Percentiles rank a stretch among this genome's conserved stretches.
Conservation (phyloP, 306 rosid genomes). For the Amphicarpaea edgeworthii region DNA sequence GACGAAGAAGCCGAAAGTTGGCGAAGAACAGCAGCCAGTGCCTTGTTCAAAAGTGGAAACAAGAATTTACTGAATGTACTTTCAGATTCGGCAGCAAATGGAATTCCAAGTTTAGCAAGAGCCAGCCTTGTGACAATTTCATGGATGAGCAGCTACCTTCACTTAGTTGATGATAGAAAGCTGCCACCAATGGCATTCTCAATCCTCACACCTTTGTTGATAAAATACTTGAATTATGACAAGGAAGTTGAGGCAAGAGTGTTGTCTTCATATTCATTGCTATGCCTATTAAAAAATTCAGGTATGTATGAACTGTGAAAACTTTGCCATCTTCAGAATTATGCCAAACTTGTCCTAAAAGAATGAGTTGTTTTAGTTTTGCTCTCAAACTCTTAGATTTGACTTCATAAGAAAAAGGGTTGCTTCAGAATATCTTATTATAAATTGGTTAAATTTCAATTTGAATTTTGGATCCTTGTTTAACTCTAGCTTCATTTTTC, state of each 20-base stretch:
- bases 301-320: conserved; percentile 59
- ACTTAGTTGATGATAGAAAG: conserved; percentile 49
- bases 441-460: not conserved
- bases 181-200: conserved; percentile 55
- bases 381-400: conserved; percentile 11
- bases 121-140: conserved; percentile 69
- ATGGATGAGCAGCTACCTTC: conserved; percentile 68
- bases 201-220: conserved; percentile 57
- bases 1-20: conserved; percentile 58
- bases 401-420: not conserved
- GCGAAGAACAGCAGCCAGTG: conserved; percentile 60
- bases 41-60: conserved; percentile 57
- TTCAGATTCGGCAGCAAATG: conserved; percentile 57
- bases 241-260: conserved; percentile 69
- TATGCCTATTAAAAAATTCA: conserved; percentile 56
- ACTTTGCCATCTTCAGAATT: not conserved
- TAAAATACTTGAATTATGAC: conserved; percentile 55
- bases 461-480: not conserved
- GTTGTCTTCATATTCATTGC: conserved; percentile 70
- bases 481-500: not conserved
- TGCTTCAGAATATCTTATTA: not conserved
- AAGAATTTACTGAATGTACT: conserved; percentile 63
- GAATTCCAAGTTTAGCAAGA: conserved; percentile 64
- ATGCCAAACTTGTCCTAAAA: not conserved
- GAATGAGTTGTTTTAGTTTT: not conserved